Evolutionary conservation across 768 basidiomycete species (phyloP).

Genomic region (Rhodotorula sphaerocarpa): DNA sequence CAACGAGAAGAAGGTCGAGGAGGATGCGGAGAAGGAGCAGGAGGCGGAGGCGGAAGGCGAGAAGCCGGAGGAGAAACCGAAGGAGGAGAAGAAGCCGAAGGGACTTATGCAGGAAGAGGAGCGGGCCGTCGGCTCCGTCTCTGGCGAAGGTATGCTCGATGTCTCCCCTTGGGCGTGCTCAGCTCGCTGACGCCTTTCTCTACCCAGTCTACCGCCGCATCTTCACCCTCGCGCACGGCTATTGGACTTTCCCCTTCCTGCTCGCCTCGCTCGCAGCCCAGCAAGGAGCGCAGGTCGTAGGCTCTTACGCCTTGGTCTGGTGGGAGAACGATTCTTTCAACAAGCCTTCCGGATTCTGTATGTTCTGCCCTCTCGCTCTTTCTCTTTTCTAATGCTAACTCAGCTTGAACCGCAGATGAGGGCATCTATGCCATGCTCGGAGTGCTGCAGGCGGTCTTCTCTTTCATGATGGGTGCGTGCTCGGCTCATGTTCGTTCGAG

Average conservation of each 20-base stretch:
- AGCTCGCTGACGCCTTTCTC: constrained; percentile 41
- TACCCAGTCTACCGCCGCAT: constrained; percentile 50
- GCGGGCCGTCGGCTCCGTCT: constrained; percentile 56
- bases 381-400: background rate
- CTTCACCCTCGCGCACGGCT: constrained; percentile 61
- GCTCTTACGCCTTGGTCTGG: constrained; percentile 66
- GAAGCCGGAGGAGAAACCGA: constrained; percentile 3
- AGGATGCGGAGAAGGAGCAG: constrained; percentile 12
- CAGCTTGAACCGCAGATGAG: background rate
- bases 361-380: background rate
- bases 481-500: constrained; percentile 46
- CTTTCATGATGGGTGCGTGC: constrained; percentile 58
- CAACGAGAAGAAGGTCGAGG: constrained; percentile 39
- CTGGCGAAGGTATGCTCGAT: background rate
- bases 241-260: constrained; percentile 58
- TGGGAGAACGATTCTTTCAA: constrained; percentile 66
- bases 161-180: background rate
- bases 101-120: constrained; percentile 76
- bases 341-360: constrained; percentile 57
- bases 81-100: constrained; percentile 34
- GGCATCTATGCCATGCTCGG: constrained; percentile 39
- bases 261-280: constrained; percentile 56
- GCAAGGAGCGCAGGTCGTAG: constrained; percentile 64
- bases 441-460: constrained; percentile 58
- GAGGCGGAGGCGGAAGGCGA: constrained; percentile 1